Evolutionary conservation across 176 grass and related monocot species (phyloP).

Genomic region (Triticum monococcum): DNA sequence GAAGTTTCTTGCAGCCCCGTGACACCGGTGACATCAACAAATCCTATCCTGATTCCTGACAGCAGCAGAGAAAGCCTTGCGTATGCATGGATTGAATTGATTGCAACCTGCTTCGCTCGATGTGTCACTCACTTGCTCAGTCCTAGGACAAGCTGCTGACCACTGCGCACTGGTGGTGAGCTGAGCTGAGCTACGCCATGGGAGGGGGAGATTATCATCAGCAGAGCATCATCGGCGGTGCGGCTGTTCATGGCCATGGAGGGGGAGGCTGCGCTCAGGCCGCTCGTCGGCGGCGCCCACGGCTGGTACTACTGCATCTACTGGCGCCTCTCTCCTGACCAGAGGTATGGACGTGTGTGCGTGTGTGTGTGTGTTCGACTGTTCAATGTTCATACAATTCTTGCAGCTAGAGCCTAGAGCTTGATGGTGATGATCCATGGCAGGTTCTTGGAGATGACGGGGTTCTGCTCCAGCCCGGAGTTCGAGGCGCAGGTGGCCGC

Average conservation of each 20-base stretch:
- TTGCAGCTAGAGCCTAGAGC: neutral
- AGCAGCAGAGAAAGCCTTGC: constrained; percentile 4
- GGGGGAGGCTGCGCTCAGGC: constrained; percentile 44
- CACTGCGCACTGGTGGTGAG: constrained; percentile 3
- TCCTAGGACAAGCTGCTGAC: constrained; percentile 26
- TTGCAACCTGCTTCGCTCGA: neutral
- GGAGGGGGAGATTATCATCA: constrained; percentile 34
- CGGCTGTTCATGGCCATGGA: constrained; percentile 21
- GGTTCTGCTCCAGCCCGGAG: constrained; percentile 69
- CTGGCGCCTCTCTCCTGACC: constrained; percentile 77
- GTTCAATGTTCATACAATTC: neutral
- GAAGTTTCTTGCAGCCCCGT: constrained; percentile 38
- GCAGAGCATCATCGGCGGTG: neutral
- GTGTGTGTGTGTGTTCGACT: neutral
- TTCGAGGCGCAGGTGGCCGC: constrained; percentile 35
- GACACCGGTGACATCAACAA: constrained; percentile 46
- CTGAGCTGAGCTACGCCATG: constrained; percentile 15
- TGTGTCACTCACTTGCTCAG: neutral
- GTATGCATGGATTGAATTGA: constrained; percentile 2
- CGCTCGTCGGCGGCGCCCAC: constrained; percentile 51
- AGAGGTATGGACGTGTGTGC: constrained; percentile 34
- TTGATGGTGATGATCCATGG: neutral
- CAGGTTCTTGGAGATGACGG: constrained; percentile 77
- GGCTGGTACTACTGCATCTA: constrained; percentile 87
- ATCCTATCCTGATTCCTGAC: constrained; percentile 38